Evolutionary conservation across 139 green algal genomes (phyloP), one percentile per base, ranked within the genome.

Genomic region (Coccomyxa sp.): DNA sequence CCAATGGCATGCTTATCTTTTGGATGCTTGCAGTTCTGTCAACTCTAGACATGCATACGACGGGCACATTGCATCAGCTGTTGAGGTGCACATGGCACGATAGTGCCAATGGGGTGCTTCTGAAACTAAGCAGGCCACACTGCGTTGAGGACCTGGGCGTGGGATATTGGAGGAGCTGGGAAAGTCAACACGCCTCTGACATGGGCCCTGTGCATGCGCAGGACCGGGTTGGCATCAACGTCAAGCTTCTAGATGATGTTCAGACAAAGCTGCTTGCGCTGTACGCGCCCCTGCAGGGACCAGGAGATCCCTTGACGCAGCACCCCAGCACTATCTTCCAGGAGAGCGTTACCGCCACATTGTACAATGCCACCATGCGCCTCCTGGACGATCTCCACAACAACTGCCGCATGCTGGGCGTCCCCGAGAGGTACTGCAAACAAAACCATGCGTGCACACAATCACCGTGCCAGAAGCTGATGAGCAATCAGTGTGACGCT

Each of bases 351-450:
- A 54, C 83, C 70, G 75, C 64, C 22, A 74, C 85, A 4, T 78
- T 93, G 69, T 87, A 87, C 77, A 91, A 92, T 35, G 84, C 78
- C 68, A 81, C 89, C 16, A 78, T 84, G 12, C 70, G 79, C 34
- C 84, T 95, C 77, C 78, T 92, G 82, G 86, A 89, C 54, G 93
- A 97, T 76, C 80, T 97, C 58, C 80, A 88, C 78, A 73, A 55
- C 55, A 92, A 96, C 77, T 77, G 87, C 29, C 87, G 89, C 70
- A 86, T 94, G 78, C 85, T 97, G 73, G 87, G 89, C 77, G 94
- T 86, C 12, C 90, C 89, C 44, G 91, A 95, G 81, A 74, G 89
- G 79, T 83, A 29, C 8, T n/a, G n/a, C n/a, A n/a, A n/a, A n/a
- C n/a, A n/a, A n/a, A n/a, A n/a, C n/a, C n/a, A n/a, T n/a, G n/a